phyloP scores from a whole-genome alignment of 176 grass and related monocot genomes.

The Ampelocalamus luodianensis region DNA sequence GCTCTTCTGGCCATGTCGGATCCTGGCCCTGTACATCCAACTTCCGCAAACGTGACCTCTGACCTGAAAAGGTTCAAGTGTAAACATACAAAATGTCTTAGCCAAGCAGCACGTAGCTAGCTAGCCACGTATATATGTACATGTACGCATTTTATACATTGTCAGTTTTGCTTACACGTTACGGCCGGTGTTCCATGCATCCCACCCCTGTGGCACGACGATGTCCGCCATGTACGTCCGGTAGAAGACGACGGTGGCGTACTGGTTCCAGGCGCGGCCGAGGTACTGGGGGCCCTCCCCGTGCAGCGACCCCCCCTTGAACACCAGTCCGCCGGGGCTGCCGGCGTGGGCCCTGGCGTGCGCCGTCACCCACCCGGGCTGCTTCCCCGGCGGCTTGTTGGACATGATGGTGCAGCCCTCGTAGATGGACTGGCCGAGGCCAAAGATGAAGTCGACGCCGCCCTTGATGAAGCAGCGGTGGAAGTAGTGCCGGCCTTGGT shows the following conservation, averaged over 20 bases:
- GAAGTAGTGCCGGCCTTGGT: constrained; percentile 69
- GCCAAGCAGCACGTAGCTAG: too few relatives aligned
- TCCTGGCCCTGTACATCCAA: constrained; percentile 41
- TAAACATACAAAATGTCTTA: not conserved
- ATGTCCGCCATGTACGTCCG: constrained; percentile 25
- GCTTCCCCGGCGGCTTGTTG: not conserved
- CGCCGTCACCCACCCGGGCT: constrained; percentile 57
- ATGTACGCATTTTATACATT: too few relatives aligned
- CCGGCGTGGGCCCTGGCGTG: constrained; percentile 13
- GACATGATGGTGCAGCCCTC: constrained; percentile 48
- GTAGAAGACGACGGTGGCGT: constrained; percentile 63
- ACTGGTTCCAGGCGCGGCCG: constrained; percentile 62
- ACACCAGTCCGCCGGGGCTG: constrained; percentile 52
- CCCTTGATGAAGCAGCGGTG: constrained; percentile 62
- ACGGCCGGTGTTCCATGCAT: constrained; percentile 33
- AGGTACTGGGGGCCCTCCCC: constrained; percentile 33
- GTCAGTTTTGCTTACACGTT: constrained; percentile 20
- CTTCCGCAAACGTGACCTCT: constrained; percentile 47
- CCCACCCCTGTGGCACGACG: constrained; percentile 57
- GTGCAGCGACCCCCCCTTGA: constrained; percentile 51
- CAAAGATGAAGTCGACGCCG: constrained; percentile 83
- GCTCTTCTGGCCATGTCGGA: constrained; percentile 33
- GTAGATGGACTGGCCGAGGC: constrained; percentile 72
- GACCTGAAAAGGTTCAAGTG: constrained; percentile 34
- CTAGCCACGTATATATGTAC: too few relatives aligned